Evolutionary conservation across 495 filamentous ascomycete genomes (phyloP).

Genomic region (Cryomyces minteri): DNA sequence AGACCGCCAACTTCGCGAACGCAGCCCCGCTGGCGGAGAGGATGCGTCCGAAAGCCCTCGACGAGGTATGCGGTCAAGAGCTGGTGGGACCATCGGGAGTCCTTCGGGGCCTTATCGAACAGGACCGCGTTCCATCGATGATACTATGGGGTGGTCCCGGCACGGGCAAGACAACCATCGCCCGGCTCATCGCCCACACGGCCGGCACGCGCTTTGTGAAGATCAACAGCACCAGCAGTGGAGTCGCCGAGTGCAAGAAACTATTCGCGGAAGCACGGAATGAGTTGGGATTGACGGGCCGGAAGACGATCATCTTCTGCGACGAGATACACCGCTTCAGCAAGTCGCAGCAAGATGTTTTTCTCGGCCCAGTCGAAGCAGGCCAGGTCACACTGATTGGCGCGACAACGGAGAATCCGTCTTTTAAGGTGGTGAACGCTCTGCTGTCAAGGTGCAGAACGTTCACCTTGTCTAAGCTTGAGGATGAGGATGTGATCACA

Average conservation of each 20-base stretch:
- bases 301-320: conserved; percentile 93
- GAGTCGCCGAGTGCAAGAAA: conserved; percentile 92
- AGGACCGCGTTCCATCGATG: conserved; percentile 79
- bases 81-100: conserved; percentile 72
- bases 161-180: conserved; percentile 94
- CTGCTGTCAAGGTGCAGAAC: conserved; percentile 78
- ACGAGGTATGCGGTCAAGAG: conserved; percentile 83
- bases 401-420: conserved; percentile 92
- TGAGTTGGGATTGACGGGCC: conserved; percentile 63
- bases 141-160: conserved; percentile 86
- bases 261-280: conserved; percentile 71
- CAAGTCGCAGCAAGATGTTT: conserved; percentile 89
- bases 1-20: conserved; percentile 35
- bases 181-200: conserved; percentile 70
- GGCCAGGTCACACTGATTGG: conserved; percentile 85
- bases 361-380: conserved; percentile 79
- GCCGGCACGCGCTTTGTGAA: conserved; percentile 78
- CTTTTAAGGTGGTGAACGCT: conserved; percentile 82
- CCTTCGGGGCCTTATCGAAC: conserved; percentile 76
- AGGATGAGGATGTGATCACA: conserved; percentile 43
- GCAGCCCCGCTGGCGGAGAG: conserved; percentile 79
- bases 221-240: conserved; percentile 82
- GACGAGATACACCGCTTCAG: conserved; percentile 94
- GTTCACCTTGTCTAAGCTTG: conserved; percentile 65
- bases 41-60: conserved; percentile 70